These are phyloP conservation scores for Ustilago nuda DNA, from an alignment of 1,284 basidiomycete genomes.

Conservation along the genomic window DNA sequence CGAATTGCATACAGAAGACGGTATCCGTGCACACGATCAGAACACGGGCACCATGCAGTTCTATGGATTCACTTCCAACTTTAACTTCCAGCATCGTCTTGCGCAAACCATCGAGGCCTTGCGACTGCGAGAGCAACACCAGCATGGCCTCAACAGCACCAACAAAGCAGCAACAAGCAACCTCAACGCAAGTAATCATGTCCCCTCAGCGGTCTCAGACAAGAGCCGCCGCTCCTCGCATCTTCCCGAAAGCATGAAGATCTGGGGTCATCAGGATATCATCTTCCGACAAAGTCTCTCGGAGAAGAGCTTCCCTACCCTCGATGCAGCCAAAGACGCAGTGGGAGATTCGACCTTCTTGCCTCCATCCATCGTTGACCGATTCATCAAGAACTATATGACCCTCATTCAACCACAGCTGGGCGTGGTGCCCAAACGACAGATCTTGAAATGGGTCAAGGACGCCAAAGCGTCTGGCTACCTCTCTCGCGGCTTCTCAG, in stretches of 20 bases:
- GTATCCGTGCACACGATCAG: conserved; percentile 51
- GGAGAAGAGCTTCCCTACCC: conserved; percentile 42
- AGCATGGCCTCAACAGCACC: conserved; percentile 18
- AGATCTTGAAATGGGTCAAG: conserved; percentile 52
- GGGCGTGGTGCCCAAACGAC: conserved; percentile 37
- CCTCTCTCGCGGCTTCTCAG: conserved; percentile 46
- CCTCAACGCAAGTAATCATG: conserved; percentile 4
- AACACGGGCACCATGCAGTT: conserved; percentile 53
- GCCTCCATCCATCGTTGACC: conserved; percentile 49
- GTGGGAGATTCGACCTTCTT: conserved; percentile 49
- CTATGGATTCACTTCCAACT: conserved; percentile 55
- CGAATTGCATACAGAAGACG: conserved; percentile 46
- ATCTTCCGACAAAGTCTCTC: conserved; percentile 43
- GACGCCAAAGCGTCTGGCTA: conserved; percentile 47
- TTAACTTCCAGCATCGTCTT: conserved; percentile 53
- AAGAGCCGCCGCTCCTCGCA: conserved; percentile 25
- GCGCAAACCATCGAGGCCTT: conserved; percentile 46
- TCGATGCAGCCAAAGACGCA: conserved; percentile 35
- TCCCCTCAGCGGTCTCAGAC: not conserved
- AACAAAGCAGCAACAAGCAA: conserved; percentile 2
- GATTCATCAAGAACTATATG: conserved; percentile 54
- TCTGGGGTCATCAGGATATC: conserved; percentile 51
- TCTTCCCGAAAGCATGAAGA: conserved; percentile 49
- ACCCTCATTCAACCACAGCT: conserved; percentile 49
- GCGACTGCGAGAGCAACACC: conserved; percentile 39